Evolutionary conservation across 768 basidiomycete genomes (phyloP).

Genomic region (Stropharia rugosoannulata): DNA sequence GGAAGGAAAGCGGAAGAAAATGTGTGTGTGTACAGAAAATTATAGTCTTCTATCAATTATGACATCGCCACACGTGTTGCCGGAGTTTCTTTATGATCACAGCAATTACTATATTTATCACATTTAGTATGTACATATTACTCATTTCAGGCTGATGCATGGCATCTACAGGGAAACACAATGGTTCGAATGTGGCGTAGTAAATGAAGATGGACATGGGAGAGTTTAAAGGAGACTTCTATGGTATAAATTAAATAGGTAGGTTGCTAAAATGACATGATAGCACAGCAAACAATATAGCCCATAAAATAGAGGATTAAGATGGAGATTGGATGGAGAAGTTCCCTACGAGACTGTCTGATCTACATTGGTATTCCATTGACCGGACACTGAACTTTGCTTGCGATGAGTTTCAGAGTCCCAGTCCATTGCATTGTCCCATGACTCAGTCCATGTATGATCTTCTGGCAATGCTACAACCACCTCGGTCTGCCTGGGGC

Average conservation of each 20-base stretch:
- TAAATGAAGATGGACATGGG: too few relatives aligned
- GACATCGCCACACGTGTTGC: slow-evolving; percentile 14
- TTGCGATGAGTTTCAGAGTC: slow-evolving; percentile 31
- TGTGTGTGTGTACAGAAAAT: slow-evolving; percentile 3
- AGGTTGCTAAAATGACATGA: too few relatives aligned
- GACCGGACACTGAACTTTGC: slow-evolving; percentile 3
- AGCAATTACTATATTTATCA: too few relatives aligned
- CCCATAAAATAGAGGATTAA: slow-evolving; percentile 5
- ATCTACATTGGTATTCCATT: slow-evolving; percentile 10
- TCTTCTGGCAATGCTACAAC: slow-evolving; percentile 10
- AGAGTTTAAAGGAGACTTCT: too few relatives aligned
- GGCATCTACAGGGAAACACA: too few relatives aligned
- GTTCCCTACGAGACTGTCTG: slow-evolving; percentile 2
- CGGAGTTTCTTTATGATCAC: too few relatives aligned
- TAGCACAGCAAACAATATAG: background rate
- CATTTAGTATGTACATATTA: too few relatives aligned
- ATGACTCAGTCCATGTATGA: slow-evolving; percentile 48
- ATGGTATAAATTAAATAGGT: too few relatives aligned
- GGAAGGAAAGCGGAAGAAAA: slow-evolving; percentile 6
- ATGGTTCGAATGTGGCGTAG: too few relatives aligned
- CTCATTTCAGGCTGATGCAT: too few relatives aligned
- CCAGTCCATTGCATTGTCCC: slow-evolving; percentile 55
- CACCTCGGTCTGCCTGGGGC: slow-evolving; percentile 1
- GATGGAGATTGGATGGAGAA: background rate
- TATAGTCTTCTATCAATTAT: background rate